These are phyloP conservation scores for Zoysia matrella DNA, from an alignment of 202 grass and related monocot species.

Conservation along the genomic window DNA sequence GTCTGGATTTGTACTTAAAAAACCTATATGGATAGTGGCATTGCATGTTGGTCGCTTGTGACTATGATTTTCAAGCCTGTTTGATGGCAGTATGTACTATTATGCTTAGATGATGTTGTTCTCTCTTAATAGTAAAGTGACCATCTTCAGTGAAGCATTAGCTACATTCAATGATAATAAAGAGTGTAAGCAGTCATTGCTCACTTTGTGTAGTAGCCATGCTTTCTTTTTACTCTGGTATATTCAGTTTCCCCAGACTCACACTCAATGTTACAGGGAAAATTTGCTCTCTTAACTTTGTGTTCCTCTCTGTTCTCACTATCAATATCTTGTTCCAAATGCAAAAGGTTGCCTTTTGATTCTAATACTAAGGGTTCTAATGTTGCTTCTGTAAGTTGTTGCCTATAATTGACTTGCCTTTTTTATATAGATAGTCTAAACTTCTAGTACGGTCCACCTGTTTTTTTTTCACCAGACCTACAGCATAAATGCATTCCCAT, in stretches of 20 bases:
- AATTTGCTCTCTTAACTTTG: background rate
- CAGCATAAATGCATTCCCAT: background rate
- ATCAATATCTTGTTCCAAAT: background rate
- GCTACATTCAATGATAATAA: background rate
- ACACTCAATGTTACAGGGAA: background rate
- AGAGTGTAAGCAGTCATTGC: background rate
- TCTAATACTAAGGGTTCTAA: background rate
- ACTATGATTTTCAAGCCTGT: background rate
- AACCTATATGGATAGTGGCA: too few relatives aligned
- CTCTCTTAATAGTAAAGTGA: conserved; percentile 6
- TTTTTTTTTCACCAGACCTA: conserved; percentile 1
- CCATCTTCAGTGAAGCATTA: background rate
- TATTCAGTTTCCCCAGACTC: background rate
- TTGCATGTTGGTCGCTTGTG: background rate
- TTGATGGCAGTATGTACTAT: background rate
- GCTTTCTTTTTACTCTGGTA: conserved; percentile 1
- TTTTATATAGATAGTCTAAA: background rate
- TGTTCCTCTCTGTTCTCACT: background rate
- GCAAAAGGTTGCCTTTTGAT: conserved; percentile 2
- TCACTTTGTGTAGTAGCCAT: conserved; percentile 9
- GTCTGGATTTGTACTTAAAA: background rate
- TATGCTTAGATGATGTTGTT: background rate
- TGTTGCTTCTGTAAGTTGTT: background rate
- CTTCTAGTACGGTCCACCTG: conserved; percentile 1
- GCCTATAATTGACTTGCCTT: background rate